Evolutionary conservation across 345 rosid genomes (phyloP).

Genomic region (Camelina neglecta): DNA sequence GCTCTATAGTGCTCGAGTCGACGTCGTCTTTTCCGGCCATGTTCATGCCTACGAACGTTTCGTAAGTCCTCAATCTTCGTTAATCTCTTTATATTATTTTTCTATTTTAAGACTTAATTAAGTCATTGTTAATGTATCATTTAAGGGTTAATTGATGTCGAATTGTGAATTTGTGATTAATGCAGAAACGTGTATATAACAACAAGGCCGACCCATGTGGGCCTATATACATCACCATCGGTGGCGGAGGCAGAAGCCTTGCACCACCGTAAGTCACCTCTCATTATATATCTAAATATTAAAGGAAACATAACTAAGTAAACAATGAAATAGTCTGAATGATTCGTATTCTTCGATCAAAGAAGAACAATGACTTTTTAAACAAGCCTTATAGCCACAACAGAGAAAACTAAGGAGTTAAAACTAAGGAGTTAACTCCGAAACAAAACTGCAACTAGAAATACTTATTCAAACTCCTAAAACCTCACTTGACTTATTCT

Average conservation of each 20-base stretch:
- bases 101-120: neutral
- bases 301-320: no score
- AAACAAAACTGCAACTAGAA: no score
- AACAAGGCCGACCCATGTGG: constrained; percentile 76
- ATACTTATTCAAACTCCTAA: no score
- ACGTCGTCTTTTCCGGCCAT: constrained; percentile 80
- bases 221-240: constrained; percentile 78
- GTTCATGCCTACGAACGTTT: constrained; percentile 97
- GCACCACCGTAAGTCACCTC: constrained; percentile 58
- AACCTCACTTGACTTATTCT: no score
- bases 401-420: no score
- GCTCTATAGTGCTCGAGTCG: constrained; percentile 72
- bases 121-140: neutral
- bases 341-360: no score
- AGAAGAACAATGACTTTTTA: no score
- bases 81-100: neutral
- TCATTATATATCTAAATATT: neutral
- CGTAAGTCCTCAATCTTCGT: constrained; percentile 49
- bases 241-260: constrained; percentile 96
- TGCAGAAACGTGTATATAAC: constrained; percentile 73
- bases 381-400: no score
- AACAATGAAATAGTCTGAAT: no score
- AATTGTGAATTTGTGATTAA: neutral
- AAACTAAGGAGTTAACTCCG: no score
- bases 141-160: neutral